Conservation (phyloP, 2,329 filamentous ascomycete species). For the Colletotrichum tofieldiae region DNA sequence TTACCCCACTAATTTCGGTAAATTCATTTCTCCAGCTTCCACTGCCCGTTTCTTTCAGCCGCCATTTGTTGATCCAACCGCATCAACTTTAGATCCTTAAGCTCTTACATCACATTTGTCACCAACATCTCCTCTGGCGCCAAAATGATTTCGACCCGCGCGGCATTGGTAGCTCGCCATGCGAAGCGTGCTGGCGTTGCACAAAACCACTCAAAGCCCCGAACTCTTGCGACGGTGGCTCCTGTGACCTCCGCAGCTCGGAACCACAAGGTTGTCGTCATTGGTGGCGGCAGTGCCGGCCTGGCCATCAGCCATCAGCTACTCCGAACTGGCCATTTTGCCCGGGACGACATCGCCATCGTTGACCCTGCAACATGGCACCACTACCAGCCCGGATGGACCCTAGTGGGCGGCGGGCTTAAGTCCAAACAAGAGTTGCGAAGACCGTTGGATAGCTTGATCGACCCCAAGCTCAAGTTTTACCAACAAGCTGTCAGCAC, state of each 20-base stretch:
- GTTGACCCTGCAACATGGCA: conserved; percentile 76
- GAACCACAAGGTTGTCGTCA: conserved; percentile 75
- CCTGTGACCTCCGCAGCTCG: conserved; percentile 16
- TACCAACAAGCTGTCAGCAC: conserved; percentile 67
- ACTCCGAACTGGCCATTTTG: conserved; percentile 70
- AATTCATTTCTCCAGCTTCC: not conserved
- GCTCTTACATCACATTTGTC: not conserved
- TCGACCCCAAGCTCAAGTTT: conserved; percentile 74
- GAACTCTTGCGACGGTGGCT: conserved; percentile 45
- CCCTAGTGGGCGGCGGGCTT: conserved; percentile 76
- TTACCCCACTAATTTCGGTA: not conserved
- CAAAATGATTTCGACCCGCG: conserved; percentile 45
- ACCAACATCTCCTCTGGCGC: not conserved
- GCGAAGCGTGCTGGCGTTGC: conserved; percentile 32
- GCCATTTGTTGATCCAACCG: not conserved
- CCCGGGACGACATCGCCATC: conserved; percentile 73
- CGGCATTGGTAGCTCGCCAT: conserved; percentile 41
- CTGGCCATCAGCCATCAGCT: conserved; percentile 78
- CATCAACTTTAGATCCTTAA: not conserved
- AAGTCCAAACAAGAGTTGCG: conserved; percentile 74
- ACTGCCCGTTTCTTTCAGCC: not conserved
- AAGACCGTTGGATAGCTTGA: conserved; percentile 63
- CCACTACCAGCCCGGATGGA: conserved; percentile 81
- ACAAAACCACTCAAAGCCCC: conserved; percentile 2
- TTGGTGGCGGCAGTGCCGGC: conserved; percentile 78